Evolutionary conservation across 768 basidiomycete genomes (phyloP).

Genomic region (Baorangia bicolor): DNA sequence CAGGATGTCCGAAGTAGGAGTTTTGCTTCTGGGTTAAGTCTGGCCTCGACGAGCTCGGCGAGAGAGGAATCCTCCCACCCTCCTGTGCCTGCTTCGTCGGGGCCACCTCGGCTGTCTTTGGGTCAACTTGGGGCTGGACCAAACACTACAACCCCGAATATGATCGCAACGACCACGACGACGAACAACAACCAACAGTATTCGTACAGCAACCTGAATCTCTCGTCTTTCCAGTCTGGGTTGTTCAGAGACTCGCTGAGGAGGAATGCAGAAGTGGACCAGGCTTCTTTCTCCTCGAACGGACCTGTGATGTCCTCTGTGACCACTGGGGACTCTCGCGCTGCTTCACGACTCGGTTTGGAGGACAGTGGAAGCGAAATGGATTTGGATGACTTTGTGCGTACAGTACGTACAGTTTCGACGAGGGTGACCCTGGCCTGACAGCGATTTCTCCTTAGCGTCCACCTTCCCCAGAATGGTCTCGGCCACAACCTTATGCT

Average conservation of each 20-base stretch:
- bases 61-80: constrained; percentile 17
- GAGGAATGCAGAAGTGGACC: constrained; percentile 27
- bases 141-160: background rate
- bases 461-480: constrained; percentile 27
- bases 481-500: constrained; percentile 26
- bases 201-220: constrained; percentile 32
- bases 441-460: constrained; percentile 13
- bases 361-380: constrained; percentile 31
- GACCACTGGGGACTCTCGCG: constrained; percentile 11
- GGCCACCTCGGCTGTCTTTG: constrained; percentile 2
- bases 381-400: constrained; percentile 23
- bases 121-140: constrained; percentile 8
- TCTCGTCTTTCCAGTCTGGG: constrained; percentile 32
- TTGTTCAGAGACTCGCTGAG: constrained; percentile 33
- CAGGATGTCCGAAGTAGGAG: constrained; percentile 17
- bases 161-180: background rate
- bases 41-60: constrained; percentile 14
- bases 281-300: constrained; percentile 13
- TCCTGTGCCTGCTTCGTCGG: background rate
- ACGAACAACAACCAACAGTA: constrained; percentile 20
- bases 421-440: background rate
- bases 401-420: constrained; percentile 8
- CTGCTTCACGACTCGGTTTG: constrained; percentile 10
- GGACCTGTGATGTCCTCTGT: constrained; percentile 1
- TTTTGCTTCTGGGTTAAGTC: constrained; percentile 12